Evolutionary conservation across 129 eudicot species (phyloP).

Genomic region (Heracleum sosnowskyi): DNA sequence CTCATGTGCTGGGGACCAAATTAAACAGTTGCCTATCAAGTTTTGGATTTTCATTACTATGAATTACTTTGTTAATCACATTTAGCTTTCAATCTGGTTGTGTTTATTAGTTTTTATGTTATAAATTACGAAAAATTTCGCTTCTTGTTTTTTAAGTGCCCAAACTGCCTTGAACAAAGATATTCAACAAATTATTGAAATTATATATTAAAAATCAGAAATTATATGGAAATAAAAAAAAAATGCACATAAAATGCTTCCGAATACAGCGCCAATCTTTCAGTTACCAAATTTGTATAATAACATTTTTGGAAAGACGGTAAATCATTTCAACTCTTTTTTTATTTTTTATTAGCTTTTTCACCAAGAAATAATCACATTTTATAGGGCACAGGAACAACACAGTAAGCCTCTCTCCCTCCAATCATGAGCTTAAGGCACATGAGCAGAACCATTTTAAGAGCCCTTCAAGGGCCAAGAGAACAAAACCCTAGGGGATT

Average conservation of each 20-base stretch:
- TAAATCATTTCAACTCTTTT: not conserved
- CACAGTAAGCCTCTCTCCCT: not conserved
- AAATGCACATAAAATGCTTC: too few relatives aligned
- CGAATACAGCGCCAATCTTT: not conserved
- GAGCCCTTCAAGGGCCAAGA: not conserved
- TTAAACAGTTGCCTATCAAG: not conserved
- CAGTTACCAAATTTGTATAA: not conserved
- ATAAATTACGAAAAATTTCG: too few relatives aligned
- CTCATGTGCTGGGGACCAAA: conserved; percentile 5
- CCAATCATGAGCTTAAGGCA: conserved; percentile 1
- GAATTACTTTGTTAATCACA: not conserved
- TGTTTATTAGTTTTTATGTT: not conserved
- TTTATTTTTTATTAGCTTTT: not conserved
- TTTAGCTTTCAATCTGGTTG: not conserved
- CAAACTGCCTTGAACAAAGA: too few relatives aligned
- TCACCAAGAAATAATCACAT: not conserved
- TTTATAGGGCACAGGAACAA: not conserved
- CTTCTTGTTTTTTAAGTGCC: too few relatives aligned
- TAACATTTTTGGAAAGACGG: not conserved
- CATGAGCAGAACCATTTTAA: conserved; percentile 1
- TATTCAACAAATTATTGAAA: too few relatives aligned
- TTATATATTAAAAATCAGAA: too few relatives aligned
- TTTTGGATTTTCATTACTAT: not conserved
- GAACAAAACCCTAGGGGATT: not conserved
- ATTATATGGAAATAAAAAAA: too few relatives aligned